Evolutionary conservation across 495 filamentous ascomycete species (phyloP).

Genomic region (Pseudoneurospora amorphoporcata): DNA sequence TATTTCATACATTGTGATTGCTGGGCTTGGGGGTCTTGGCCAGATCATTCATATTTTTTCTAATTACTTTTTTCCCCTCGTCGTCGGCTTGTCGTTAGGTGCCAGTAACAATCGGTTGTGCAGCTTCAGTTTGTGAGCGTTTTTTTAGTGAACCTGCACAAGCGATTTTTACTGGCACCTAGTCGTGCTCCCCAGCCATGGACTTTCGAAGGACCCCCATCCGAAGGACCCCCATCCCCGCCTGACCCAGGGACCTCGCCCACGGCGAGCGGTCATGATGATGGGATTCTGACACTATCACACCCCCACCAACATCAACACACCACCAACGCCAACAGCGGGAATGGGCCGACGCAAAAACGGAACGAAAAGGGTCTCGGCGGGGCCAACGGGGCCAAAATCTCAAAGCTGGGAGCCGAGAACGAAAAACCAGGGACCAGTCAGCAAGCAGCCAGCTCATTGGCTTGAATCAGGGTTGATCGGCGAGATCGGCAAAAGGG

Average conservation of each 20-base stretch:
- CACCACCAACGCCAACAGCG: neutral
- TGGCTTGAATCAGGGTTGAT: neutral
- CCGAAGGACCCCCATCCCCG: neutral
- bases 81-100: too few relatives aligned
- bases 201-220: neutral
- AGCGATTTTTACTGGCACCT: too few relatives aligned
- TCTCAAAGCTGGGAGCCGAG: neutral
- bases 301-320: neutral
- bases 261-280: neutral
- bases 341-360: neutral
- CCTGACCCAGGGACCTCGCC: neutral
- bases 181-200: neutral
- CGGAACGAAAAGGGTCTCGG: neutral
- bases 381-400: neutral
- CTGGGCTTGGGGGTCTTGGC: neutral
- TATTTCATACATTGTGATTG: neutral
- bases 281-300: neutral
- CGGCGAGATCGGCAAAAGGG: neutral
- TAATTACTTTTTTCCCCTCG: too few relatives aligned
- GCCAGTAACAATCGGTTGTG: too few relatives aligned
- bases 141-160: too few relatives aligned
- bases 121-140: too few relatives aligned
- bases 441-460: neutral
- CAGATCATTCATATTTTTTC: neutral
- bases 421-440: neutral